These are phyloP conservation scores for Houttuynia cordata DNA, from an alignment of 164 flowering plant genomes.

Conservation along the genomic window DNA sequence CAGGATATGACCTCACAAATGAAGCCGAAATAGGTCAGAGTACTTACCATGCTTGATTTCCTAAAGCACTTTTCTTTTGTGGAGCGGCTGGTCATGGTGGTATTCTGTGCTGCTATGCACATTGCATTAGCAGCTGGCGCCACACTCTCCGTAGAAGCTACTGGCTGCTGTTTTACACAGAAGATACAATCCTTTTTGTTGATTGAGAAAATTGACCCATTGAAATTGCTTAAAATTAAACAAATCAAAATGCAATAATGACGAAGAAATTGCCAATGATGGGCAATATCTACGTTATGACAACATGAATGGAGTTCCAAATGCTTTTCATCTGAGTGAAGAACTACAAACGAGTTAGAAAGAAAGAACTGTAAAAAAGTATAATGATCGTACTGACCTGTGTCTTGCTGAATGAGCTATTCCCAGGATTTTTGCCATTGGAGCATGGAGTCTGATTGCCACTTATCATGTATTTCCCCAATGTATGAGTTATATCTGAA, in stretches of 20 bases:
- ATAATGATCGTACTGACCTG: slow-evolving; percentile 26
- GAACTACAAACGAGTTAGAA: not conserved
- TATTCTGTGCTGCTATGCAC: slow-evolving; percentile 19
- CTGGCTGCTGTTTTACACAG: slow-evolving; percentile 37
- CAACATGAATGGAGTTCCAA: too few relatives aligned
- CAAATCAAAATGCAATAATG: too few relatives aligned
- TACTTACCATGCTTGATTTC: slow-evolving; percentile 72
- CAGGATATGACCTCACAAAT: not conserved
- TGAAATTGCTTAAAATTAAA: too few relatives aligned
- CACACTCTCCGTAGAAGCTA: slow-evolving; percentile 67
- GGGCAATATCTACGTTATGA: too few relatives aligned
- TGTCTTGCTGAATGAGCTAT: slow-evolving; percentile 69
- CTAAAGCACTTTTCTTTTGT: slow-evolving; percentile 56
- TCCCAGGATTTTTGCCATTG: slow-evolving; percentile 18
- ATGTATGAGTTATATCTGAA: slow-evolving; percentile 75
- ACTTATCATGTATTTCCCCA: slow-evolving; percentile 28
- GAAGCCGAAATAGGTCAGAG: not conserved
- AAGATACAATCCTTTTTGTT: not conserved
- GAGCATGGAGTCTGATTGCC: slow-evolving; percentile 31
- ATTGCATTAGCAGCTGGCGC: slow-evolving; percentile 34
- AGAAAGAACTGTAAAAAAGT: not conserved
- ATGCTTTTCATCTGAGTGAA: not conserved
- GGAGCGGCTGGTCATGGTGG: slow-evolving; percentile 30
- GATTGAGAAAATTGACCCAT: too few relatives aligned
- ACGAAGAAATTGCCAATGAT: too few relatives aligned